These are phyloP conservation scores for Apiospora hydei DNA, from an alignment of 2,329 filamentous ascomycete species.

Conservation along the genomic window DNA sequence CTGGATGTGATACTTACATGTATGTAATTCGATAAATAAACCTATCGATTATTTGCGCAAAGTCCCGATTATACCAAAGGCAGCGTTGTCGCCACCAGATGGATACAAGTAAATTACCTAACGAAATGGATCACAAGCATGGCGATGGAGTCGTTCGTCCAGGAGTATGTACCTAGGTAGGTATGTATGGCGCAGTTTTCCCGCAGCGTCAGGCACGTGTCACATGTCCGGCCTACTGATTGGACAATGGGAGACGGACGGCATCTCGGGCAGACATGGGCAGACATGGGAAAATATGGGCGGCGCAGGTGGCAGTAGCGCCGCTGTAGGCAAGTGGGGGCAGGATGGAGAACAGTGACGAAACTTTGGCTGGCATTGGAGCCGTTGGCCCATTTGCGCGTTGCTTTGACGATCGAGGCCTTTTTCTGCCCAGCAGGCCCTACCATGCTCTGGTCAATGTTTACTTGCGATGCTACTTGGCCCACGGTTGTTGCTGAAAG, in stretches of 20 bases:
- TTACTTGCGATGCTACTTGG: conserved; percentile 7
- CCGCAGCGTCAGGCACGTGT: conserved; percentile 23
- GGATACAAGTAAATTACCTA: background rate
- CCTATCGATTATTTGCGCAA: no score
- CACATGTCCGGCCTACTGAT: background rate
- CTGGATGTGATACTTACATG: no score
- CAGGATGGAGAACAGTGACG: conserved; percentile 4
- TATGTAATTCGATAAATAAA: no score
- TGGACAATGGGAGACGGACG: conserved; percentile 16
- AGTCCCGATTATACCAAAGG: background rate
- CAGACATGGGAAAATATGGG: no score
- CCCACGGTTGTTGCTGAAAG: background rate
- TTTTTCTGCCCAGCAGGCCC: background rate
- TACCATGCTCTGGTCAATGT: conserved; percentile 5
- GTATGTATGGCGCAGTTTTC: background rate
- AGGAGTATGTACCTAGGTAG: background rate
- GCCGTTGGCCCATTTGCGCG: background rate
- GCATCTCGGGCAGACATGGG: conserved; percentile 4
- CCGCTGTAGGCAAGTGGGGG: conserved; percentile 28
- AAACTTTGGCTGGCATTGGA: background rate
- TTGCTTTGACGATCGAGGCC: conserved; percentile 16
- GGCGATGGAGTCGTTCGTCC: background rate
- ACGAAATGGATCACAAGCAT: background rate
- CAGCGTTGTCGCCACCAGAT: background rate
- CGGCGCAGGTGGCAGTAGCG: conserved; percentile 7